These are phyloP conservation scores for Sarocladium kiliense DNA, from an alignment of 2,329 filamentous ascomycete species.

Conservation along the genomic window DNA sequence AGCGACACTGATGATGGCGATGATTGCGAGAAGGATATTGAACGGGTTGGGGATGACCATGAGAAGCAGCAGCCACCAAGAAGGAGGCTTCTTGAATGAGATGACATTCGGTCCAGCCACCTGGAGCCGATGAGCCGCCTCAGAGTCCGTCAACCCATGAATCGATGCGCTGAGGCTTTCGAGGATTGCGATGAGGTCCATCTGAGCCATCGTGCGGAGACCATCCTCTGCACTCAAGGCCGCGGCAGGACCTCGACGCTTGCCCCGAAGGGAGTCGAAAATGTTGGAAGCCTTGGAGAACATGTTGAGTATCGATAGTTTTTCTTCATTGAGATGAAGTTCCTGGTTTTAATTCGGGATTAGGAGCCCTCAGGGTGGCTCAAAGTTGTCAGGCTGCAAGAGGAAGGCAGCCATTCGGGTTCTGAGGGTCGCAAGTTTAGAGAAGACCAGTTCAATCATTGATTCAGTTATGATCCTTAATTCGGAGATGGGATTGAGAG, in stretches of 20 bases:
- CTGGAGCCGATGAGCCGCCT: constrained; percentile 17
- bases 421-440: neutral
- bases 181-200: constrained; percentile 14
- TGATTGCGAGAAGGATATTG: constrained; percentile 18
- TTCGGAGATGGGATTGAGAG: neutral
- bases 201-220: constrained; percentile 16
- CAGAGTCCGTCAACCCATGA: constrained; percentile 17
- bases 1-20: constrained; percentile 20
- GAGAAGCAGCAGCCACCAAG: constrained; percentile 21
- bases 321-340: neutral
- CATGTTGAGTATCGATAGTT: neutral
- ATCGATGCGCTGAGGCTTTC: constrained; percentile 16
- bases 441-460: neutral
- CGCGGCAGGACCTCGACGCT: constrained; percentile 11
- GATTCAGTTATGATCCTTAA: neutral
- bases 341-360: neutral
- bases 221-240: constrained; percentile 16
- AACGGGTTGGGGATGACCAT: constrained; percentile 21
- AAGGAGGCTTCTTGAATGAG: constrained; percentile 19
- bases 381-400: neutral
- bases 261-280: constrained; percentile 1
- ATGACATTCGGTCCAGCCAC: constrained; percentile 19
- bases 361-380: neutral
- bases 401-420: neutral
- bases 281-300: constrained; percentile 6